phyloP scores from a whole-genome alignment of 2,329 filamentous ascomycete species.

The Sarocladium brachiariae region DNA sequence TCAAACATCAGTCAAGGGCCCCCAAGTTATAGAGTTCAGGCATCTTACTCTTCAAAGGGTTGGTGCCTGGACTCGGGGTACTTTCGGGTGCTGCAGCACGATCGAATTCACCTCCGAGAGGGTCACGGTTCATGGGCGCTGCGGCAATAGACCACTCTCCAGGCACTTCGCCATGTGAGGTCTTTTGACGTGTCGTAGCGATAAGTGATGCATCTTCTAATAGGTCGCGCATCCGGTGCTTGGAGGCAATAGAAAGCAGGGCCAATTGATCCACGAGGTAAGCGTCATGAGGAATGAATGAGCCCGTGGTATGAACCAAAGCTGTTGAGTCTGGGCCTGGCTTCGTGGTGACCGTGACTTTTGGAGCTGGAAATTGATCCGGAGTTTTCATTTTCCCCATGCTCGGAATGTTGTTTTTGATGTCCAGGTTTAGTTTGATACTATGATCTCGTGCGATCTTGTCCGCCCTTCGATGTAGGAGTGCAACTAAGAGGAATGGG shows the following conservation, averaged over 20 bases:
- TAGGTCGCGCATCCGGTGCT: slow-evolving; percentile 68
- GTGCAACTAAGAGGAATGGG: slow-evolving; percentile 63
- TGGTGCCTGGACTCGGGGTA: slow-evolving; percentile 32
- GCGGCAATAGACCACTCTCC: slow-evolving; percentile 70
- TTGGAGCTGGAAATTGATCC: slow-evolving; percentile 42
- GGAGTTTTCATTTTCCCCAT: slow-evolving; percentile 44
- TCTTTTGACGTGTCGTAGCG: slow-evolving; percentile 64
- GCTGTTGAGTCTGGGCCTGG: slow-evolving; percentile 53
- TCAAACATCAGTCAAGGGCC: slow-evolving; percentile 13
- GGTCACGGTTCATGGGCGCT: slow-evolving; percentile 38
- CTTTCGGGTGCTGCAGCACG: slow-evolving; percentile 25
- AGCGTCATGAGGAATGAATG: slow-evolving; percentile 68
- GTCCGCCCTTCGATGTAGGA: slow-evolving; percentile 50
- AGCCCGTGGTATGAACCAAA: slow-evolving; percentile 55
- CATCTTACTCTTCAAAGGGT: slow-evolving; percentile 53
- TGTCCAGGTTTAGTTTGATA: slow-evolving; percentile 47
- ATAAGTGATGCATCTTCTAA: slow-evolving; percentile 71
- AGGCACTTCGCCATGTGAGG: slow-evolving; percentile 73
- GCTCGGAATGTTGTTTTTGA: slow-evolving; percentile 37
- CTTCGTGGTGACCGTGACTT: slow-evolving; percentile 47
- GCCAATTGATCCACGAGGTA: slow-evolving; percentile 76
- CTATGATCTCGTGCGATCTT: slow-evolving; percentile 54
- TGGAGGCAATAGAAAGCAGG: slow-evolving; percentile 73
- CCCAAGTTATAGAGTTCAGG: background rate
- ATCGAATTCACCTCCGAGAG: slow-evolving; percentile 22